Base-by-base conservation (phyloP, 2,329 filamentous ascomycete genomes). In the Aotearoamyces nothofagi region DNA sequence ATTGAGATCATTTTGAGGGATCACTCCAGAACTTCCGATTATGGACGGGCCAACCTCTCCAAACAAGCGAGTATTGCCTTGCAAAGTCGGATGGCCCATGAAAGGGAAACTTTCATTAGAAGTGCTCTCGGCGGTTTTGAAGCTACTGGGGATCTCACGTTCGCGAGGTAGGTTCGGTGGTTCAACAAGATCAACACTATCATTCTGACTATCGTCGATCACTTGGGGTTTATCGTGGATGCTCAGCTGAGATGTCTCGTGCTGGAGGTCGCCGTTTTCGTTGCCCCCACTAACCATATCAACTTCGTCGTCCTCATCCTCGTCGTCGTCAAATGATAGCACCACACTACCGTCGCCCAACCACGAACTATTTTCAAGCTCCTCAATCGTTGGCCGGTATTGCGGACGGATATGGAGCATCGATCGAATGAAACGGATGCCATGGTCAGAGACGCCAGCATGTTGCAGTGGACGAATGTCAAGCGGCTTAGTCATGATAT, bases 381-480 rank as follows among this genome's bases (percentile, higher is more conserved):
- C 65, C 4, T 57, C 50, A 24, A 90, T 74, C 0, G 75, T 80
- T 1, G 83, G 80, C 32, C 87, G 72, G n/a, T 67, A 55, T 32
- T 78, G 67, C 1, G 87, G 83, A 27, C 84, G 72, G n/a, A 71
- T 70, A 39, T 83, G 73, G 4, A 96, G 69, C 69, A 94, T 90
- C n/a, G 61, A 60, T 10, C 59, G 56, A 17, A 96, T 57, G 40
- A 93, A 80, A 39, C 84, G 67, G 26, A 92, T 69, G 8, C 77
- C 80, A 2, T 60, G 50, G 2, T 66, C 56, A 0, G 83, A 83
- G 5, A 90, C 60, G 0, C 59, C 57, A 7, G 52, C 55, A 5
- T 56, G 47, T 7, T 66, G 54, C 14, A 96, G 58, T 1, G 81
- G 72, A 9, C 56, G 51, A 9, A 69, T 65, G 42, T 92, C 70